Evolutionary conservation across 768 basidiomycete genomes (phyloP), one percentile per base, ranked within the genome.

Genomic region (Lactarius psammicola): DNA sequence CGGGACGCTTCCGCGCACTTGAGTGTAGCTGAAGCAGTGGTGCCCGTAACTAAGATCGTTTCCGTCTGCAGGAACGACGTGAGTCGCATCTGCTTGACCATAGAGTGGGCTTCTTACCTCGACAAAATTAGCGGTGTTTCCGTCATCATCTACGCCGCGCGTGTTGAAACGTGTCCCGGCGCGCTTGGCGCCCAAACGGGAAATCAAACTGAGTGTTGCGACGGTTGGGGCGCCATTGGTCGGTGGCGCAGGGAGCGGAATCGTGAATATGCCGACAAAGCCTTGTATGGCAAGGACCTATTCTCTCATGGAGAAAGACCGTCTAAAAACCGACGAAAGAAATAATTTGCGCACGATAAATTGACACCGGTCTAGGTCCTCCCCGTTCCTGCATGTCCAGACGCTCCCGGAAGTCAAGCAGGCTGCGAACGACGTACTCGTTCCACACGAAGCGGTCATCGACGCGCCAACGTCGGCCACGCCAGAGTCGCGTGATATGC

Each of bases 101-200:
- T 2, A 17, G 5, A 30, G 2, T 23, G 53, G 17, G 17, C 10
- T 54, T 30, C 33, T 61, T 70, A 87, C 93, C 85, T 99, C 97
- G 8, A 96, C 96, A 76, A 97, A 98, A 73, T 98, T 98, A 36
- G 96, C 96, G 34, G 89, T 90, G 73, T 95, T 88, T 42, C 95
- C 94, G 69, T 95, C 92, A 74, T 97, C 95, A 73, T 98, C 95
- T 11, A 98, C 91, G 2, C 96, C 96, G 64, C 96, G 85, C 15
- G 95, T 95, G 75, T 97, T 98, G 79, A 98, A 99, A 44, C 97
- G 86, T 23, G 97, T 98, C 3, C 97, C 97, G 30, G 97, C 95
- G 69, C 96, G 84, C 77, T 94, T 95, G 88, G 92, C 95, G 11
- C 95, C 89, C 5, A 98, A 81, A 46, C 97, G 82, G 15, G 91